These are phyloP conservation scores for Closterium sp. DNA, from an alignment of 139 green algal genomes.

Conservation along the genomic window DNA sequence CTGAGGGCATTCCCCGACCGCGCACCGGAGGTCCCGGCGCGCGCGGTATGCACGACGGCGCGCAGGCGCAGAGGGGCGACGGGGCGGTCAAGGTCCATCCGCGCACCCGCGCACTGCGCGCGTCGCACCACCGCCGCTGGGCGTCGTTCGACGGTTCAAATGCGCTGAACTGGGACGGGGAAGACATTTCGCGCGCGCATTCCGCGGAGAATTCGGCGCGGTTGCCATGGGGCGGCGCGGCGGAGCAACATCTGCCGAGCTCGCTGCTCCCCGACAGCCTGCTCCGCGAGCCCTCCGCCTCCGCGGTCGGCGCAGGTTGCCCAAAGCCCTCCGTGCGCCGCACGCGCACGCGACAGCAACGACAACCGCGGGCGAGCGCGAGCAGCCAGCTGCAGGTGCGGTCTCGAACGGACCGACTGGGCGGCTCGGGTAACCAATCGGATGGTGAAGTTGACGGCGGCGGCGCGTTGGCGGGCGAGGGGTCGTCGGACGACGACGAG, in stretches of 20 bases:
- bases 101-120: background rate
- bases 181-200: background rate
- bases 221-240: background rate
- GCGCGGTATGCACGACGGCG: background rate
- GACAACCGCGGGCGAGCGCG: background rate
- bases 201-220: background rate
- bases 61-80: background rate
- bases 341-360: background rate
- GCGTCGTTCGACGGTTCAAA: background rate
- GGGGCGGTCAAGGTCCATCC: background rate
- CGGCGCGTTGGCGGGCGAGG: background rate
- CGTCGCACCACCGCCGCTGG: background rate
- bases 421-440: background rate
- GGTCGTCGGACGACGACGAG: background rate
- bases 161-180: background rate
- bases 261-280: background rate
- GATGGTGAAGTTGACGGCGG: background rate
- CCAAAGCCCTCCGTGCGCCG: background rate
- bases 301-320: background rate
- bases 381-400: background rate
- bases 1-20: background rate
- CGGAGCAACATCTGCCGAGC: background rate
- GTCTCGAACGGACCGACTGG: background rate
- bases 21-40: background rate
- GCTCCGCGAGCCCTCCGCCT: background rate